These are phyloP conservation scores for Hymenoscyphus linearis DNA, from an alignment of 2,329 filamentous ascomycete species.

Conservation along the genomic window DNA sequence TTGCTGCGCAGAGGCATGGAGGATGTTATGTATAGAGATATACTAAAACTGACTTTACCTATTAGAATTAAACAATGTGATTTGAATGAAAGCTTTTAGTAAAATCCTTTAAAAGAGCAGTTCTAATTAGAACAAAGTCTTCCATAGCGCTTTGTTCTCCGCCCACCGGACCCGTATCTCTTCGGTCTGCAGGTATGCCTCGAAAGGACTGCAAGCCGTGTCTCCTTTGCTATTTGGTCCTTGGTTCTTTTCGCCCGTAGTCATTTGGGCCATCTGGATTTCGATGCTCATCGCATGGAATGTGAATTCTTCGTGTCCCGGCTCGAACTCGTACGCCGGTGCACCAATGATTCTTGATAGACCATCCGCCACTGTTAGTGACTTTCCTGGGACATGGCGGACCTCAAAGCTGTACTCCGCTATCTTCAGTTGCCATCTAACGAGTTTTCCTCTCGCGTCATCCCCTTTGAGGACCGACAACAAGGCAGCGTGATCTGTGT, in stretches of 20 bases:
- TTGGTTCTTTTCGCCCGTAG: not conserved
- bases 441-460: not conserved
- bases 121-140: too few relatives aligned
- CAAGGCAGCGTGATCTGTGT: not conserved
- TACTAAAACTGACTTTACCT: too few relatives aligned
- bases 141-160: not conserved
- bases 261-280: not conserved
- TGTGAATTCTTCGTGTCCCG: not conserved
- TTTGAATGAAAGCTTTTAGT: too few relatives aligned
- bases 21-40: too few relatives aligned
- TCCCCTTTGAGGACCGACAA: not conserved
- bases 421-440: not conserved
- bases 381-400: too few relatives aligned
- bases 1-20: too few relatives aligned
- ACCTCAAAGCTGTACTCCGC: not conserved
- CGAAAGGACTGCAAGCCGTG: too few relatives aligned
- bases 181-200: too few relatives aligned
- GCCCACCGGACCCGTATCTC: too few relatives aligned
- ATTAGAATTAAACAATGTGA: too few relatives aligned
- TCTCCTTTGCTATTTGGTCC: not conserved
- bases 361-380: not conserved
- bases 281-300: not conserved
- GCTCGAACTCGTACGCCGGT: not conserved
- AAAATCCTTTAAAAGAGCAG: too few relatives aligned
- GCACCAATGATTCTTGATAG: not conserved